These are phyloP conservation scores for Buddleja alternifolia DNA, from an alignment of 257 asterid genomes.

Conservation along the genomic window DNA sequence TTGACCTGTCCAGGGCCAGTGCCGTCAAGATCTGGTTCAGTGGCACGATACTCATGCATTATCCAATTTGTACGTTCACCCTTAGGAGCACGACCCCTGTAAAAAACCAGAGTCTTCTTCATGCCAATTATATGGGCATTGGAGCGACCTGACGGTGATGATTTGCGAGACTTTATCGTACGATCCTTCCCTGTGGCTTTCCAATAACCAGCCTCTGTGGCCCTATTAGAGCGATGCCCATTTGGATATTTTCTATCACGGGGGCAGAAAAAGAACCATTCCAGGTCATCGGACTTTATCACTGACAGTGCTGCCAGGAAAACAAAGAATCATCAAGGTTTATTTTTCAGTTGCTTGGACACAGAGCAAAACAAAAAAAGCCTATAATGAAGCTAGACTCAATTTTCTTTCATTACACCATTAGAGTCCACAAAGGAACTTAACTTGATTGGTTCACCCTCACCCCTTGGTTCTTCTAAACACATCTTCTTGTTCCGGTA, in stretches of 20 bases:
- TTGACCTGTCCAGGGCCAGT: conserved; percentile 75
- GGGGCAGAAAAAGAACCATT: conserved; percentile 84
- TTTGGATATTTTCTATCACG: conserved; percentile 78
- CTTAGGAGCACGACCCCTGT: conserved; percentile 88
- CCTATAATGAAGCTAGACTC: not conserved
- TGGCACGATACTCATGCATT: conserved; percentile 87
- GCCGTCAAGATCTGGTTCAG: conserved; percentile 86
- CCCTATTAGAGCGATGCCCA: conserved; percentile 78
- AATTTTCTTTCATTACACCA: conserved; percentile 4
- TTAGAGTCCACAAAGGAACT: conserved; percentile 3
- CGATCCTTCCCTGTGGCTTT: conserved; percentile 92
- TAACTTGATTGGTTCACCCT: not conserved
- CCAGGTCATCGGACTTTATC: conserved; percentile 74
- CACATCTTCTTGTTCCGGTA: not conserved
- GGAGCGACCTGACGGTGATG: conserved; percentile 45
- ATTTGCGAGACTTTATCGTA: conserved; percentile 57
- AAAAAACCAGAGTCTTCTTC: conserved; percentile 85
- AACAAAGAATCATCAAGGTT: conserved; percentile 7
- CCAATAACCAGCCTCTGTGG: conserved; percentile 86
- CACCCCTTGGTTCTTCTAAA: not conserved
- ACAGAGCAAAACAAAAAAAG: conserved; percentile 2
- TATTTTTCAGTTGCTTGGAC: conserved; percentile 9
- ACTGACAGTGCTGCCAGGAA: conserved; percentile 87
- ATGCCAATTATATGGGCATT: conserved; percentile 58
- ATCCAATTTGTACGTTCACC: conserved; percentile 84